A percentile compares a stretch with the other conserved stretches of the same genome.
phyloP scores from a whole-genome alignment of 1,284 basidiomycete genomes.

The Prillingera fragicola region DNA sequence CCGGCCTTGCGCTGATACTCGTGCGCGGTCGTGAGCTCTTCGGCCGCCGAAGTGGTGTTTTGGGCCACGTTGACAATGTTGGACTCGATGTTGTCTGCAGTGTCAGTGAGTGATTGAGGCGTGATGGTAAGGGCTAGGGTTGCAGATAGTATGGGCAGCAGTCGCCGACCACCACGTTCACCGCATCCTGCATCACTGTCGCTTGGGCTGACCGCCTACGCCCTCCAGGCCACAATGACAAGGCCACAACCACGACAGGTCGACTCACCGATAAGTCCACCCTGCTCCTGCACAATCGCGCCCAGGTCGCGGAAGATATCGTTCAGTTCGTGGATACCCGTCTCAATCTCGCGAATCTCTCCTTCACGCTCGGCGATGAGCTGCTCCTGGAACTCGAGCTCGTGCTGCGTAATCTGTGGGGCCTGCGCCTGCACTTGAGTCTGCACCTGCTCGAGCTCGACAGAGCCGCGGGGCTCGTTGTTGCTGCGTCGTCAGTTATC shows the following conservation, averaged over 20 bases:
- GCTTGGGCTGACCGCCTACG: too few species aligned
- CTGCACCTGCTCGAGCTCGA: conserved; percentile 43
- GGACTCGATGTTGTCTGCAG: conserved; percentile 87
- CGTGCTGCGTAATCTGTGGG: conserved; percentile 69
- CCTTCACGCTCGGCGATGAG: conserved; percentile 90
- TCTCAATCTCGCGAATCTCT: conserved; percentile 95
- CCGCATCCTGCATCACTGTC: too few species aligned
- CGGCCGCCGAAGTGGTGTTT: conserved; percentile 77
- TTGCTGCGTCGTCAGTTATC: conserved; percentile 3
- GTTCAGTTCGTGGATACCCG: conserved; percentile 90
- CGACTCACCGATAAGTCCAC: conserved; percentile 79
- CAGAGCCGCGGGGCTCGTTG: conserved; percentile 31
- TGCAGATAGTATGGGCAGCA: neutral
- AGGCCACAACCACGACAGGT: neutral
- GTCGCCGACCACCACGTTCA: too few species aligned
- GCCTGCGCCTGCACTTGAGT: conserved; percentile 33
- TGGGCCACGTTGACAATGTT: conserved; percentile 83
- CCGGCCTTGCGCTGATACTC: conserved; percentile 95
- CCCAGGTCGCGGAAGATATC: conserved; percentile 97
- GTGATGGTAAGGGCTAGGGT: neutral
- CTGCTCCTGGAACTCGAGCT: conserved; percentile 93
- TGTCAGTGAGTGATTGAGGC: neutral
- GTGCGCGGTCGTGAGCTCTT: conserved; percentile 82
- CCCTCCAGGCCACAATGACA: too few species aligned
- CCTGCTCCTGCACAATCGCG: conserved; percentile 90